Conservation (phyloP, 371 early-diverging fungal species). For the Lichtheimia ornata region DNA sequence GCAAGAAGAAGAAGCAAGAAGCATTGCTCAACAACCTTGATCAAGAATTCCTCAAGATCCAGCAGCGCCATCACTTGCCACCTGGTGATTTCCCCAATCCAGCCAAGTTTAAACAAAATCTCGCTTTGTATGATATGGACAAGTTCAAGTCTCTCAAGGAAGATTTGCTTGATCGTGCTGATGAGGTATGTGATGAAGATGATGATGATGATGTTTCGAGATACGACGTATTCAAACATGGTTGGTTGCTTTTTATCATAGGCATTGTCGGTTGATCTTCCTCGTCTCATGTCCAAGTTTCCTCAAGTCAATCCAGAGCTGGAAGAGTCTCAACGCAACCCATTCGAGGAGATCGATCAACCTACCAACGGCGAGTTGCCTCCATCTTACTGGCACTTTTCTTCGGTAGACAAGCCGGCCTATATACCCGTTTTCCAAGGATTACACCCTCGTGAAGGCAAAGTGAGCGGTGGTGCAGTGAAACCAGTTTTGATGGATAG, state of each 20-base stretch:
- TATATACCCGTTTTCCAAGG: slow-evolving; percentile 50
- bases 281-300: slow-evolving; percentile 66
- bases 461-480: slow-evolving; percentile 56
- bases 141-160: slow-evolving; percentile 70
- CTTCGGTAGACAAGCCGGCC: slow-evolving; percentile 51
- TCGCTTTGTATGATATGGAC: slow-evolving; percentile 66
- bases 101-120: slow-evolving; percentile 53
- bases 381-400: slow-evolving; percentile 61
- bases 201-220: not conserved
- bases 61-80: slow-evolving; percentile 58
- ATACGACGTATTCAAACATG: not conserved
- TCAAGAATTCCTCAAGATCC: slow-evolving; percentile 68
- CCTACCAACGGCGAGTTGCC: slow-evolving; percentile 41
- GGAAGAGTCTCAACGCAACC: slow-evolving; percentile 50
- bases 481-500: slow-evolving; percentile 65
- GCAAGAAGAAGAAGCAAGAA: slow-evolving; percentile 72
- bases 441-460: slow-evolving; percentile 63
- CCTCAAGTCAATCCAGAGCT: slow-evolving; percentile 56
- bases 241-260: slow-evolving; percentile 15
- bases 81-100: slow-evolving; percentile 71
- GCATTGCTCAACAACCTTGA: slow-evolving; percentile 64
- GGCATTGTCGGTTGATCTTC: slow-evolving; percentile 63
- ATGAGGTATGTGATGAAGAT: slow-evolving; percentile 36
- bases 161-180: slow-evolving; percentile 56
- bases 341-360: slow-evolving; percentile 43